Conservation (phyloP, 2,329 filamentous ascomycete species). For the Aspergillus ruber region DNA sequence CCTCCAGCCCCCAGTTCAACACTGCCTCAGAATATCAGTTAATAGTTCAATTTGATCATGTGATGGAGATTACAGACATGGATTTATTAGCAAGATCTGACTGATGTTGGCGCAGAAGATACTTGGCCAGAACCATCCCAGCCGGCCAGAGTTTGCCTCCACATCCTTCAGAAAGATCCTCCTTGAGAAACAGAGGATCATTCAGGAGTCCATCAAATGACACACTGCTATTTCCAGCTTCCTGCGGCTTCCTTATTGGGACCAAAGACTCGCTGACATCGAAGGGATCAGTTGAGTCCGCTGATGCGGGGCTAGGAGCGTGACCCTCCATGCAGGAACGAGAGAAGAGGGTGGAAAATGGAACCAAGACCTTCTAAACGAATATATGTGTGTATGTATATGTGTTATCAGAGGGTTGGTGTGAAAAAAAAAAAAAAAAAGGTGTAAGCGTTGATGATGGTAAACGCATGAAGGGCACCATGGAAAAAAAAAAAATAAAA, state of each 20-base stretch:
- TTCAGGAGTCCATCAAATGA: conserved; percentile 69
- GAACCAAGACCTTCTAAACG: too few relatives aligned
- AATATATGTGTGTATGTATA: too few relatives aligned
- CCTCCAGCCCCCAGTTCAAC: conserved; percentile 89
- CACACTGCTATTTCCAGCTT: conserved; percentile 46
- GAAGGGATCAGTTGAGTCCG: conserved; percentile 25
- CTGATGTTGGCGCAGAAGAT: conserved; percentile 70
- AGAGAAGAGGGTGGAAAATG: background rate
- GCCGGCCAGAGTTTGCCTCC: conserved; percentile 94
- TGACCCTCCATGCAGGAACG: background rate
- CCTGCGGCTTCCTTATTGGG: conserved; percentile 46
- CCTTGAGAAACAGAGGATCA: conserved; percentile 66
- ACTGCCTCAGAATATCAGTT: conserved; percentile 41
- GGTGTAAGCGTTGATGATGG: too few relatives aligned
- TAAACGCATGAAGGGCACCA: too few relatives aligned
- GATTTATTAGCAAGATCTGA: conserved; percentile 58
- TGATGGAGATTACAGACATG: conserved; percentile 57
- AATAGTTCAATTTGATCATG: background rate
- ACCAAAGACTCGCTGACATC: conserved; percentile 52
- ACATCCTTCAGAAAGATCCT: conserved; percentile 81
- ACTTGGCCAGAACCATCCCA: conserved; percentile 78
- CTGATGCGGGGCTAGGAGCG: conserved; percentile 9
- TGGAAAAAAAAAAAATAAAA: too few relatives aligned
- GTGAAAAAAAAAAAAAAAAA: too few relatives aligned
- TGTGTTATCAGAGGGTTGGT: too few relatives aligned